Conservation (phyloP, 2,329 filamentous ascomycete genomes). For the Pyrenophora teres region DNA sequence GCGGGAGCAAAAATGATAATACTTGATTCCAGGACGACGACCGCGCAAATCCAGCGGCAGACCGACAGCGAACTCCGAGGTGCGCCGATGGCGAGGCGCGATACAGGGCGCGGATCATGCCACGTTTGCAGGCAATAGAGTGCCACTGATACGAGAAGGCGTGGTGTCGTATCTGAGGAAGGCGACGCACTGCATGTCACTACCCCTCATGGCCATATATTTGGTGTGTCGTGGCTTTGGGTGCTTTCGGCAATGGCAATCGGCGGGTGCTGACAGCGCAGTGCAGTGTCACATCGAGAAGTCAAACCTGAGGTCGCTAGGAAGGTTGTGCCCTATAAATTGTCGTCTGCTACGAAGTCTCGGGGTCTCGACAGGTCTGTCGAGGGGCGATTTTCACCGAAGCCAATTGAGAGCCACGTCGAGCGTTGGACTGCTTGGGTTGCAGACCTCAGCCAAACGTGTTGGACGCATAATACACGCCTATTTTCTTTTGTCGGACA, state of each 20-base stretch:
- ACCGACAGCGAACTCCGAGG: neutral
- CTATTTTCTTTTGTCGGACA: neutral
- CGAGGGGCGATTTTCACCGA: neutral
- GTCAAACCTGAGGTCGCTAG: neutral
- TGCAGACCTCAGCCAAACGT: neutral
- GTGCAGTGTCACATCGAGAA: constrained; percentile 3
- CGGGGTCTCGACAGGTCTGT: neutral
- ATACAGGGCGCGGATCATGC: neutral
- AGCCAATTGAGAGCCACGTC: neutral
- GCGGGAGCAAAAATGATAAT: neutral
- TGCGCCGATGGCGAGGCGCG: neutral
- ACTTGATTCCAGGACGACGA: neutral
- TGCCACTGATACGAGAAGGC: constrained; percentile 1
- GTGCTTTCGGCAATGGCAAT: constrained; percentile 20
- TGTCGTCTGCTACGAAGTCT: neutral
- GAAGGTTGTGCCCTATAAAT: constrained; percentile 1
- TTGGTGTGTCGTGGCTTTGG: constrained; percentile 9
- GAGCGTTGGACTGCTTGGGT: neutral
- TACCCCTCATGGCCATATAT: constrained; percentile 15
- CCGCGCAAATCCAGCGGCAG: neutral
- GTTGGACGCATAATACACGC: neutral
- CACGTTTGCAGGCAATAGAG: constrained; percentile 1
- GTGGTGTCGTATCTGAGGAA: constrained; percentile 2
- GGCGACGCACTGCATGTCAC: neutral
- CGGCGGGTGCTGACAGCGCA: constrained; percentile 6